phyloP scores from a whole-genome alignment of 176 grass and related monocot genomes.

The Paspalum vaginatum region DNA sequence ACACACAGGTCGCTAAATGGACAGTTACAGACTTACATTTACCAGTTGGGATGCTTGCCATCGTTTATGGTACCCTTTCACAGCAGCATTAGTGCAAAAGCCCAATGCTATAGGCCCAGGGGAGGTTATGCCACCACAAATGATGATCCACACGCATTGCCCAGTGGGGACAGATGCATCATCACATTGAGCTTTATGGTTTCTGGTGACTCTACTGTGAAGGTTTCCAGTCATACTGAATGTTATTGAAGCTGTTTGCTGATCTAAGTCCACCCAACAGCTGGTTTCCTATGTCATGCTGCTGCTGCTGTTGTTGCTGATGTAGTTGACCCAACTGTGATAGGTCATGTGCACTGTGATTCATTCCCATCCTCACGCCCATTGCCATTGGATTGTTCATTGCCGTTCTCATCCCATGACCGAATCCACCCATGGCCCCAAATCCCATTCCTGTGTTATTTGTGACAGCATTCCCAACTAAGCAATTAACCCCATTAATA shows the following conservation, averaged over 20 bases:
- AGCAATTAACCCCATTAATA: constrained; percentile 62
- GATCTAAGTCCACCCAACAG: constrained; percentile 74
- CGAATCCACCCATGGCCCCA: constrained; percentile 54
- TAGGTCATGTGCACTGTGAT: constrained; percentile 67
- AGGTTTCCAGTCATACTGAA: constrained; percentile 89
- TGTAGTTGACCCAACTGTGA: constrained; percentile 62
- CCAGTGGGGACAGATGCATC: constrained; percentile 16
- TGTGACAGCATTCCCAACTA: constrained; percentile 57
- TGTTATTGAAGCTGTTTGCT: constrained; percentile 83
- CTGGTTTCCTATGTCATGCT: constrained; percentile 82
- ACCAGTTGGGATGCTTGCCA: constrained; percentile 37
- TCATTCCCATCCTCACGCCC: constrained; percentile 72
- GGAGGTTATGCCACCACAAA: constrained; percentile 37
- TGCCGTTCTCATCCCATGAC: constrained; percentile 52
- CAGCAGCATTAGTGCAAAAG: constrained; percentile 34
- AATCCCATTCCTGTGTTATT: constrained; percentile 60
- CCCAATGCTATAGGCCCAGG: constrained; percentile 17
- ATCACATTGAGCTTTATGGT: constrained; percentile 36
- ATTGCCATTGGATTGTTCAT: constrained; percentile 72
- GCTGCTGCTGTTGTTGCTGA: constrained; percentile 73
- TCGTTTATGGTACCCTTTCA: constrained; percentile 35
- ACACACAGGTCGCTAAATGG: constrained; percentile 45
- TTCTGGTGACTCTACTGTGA: constrained; percentile 59
- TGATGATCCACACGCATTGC: constrained; percentile 36
- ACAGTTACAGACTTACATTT: constrained; percentile 51